Percentiles rank a stretch among this genome's conserved stretches.
Conservation (phyloP, 257 asterid genomes). For the Solanum arcanum region DNA sequence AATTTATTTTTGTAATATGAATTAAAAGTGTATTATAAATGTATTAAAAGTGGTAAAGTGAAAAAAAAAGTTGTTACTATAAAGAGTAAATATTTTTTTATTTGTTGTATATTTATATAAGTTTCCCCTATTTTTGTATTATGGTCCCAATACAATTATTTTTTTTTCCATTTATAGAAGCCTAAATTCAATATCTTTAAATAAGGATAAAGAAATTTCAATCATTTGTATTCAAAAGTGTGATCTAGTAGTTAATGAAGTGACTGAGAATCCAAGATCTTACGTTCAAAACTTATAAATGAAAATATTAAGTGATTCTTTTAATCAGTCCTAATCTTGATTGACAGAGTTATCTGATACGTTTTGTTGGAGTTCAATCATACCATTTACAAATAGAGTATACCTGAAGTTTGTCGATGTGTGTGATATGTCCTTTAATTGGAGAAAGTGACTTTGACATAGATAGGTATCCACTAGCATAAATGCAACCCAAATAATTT, state of each 20-base stretch:
- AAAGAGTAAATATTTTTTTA: no score
- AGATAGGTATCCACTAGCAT: neutral
- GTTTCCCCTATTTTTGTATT: no score
- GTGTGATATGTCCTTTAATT: neutral
- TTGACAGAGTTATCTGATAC: neutral
- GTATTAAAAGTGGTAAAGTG: no score
- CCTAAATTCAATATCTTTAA: no score
- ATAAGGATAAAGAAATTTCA: no score
- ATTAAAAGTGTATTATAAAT: no score
- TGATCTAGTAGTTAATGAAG: no score
- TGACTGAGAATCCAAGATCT: neutral
- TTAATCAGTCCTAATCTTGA: no score
- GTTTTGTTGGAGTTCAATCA: neutral
- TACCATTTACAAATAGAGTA: neutral
- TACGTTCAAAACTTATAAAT: no score
- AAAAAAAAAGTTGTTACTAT: no score
- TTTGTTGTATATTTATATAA: no score
- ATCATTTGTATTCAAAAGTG: neutral
- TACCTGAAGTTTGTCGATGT: neutral
- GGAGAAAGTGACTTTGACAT: neutral
- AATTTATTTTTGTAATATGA: no score
- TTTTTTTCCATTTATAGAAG: neutral
- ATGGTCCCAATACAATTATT: neutral
- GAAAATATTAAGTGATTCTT: neutral
- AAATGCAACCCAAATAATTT: neutral